These are phyloP conservation scores for Suhomyces vadensis DNA, from an alignment of 805 yeast genomes.

Conservation along the genomic window DNA sequence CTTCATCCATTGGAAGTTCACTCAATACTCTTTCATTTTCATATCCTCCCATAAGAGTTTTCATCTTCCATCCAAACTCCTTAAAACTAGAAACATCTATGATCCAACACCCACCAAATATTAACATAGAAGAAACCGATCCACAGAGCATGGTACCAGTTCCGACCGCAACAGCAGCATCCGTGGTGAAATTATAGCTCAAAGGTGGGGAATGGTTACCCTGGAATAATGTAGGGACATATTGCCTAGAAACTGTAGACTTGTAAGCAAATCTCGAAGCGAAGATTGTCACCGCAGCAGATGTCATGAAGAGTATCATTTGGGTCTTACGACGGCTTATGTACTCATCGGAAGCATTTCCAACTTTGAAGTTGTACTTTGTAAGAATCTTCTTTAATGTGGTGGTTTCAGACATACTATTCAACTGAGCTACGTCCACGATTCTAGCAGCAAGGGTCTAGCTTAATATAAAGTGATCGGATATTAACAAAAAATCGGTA, in stretches of 20 bases:
- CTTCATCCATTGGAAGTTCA: slow-evolving; percentile 55
- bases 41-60: slow-evolving; percentile 65
- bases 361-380: slow-evolving; percentile 24
- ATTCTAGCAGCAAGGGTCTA: too few species aligned
- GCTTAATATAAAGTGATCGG: neutral
- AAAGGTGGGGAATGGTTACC: slow-evolving; percentile 85
- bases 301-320: slow-evolving; percentile 68
- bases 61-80: slow-evolving; percentile 74
- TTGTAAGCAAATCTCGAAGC: slow-evolving; percentile 75
- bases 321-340: slow-evolving; percentile 66
- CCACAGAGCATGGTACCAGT: slow-evolving; percentile 78
- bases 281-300: slow-evolving; percentile 69
- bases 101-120: slow-evolving; percentile 78
- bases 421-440: too few species aligned
- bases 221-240: slow-evolving; percentile 73
- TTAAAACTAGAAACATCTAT: slow-evolving; percentile 65
- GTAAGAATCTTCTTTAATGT: slow-evolving; percentile 6
- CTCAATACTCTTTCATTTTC: slow-evolving; percentile 50
- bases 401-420: slow-evolving; percentile 8
- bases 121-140: slow-evolving; percentile 67
- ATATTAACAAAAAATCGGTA: neutral
- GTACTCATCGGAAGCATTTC: slow-evolving; percentile 48
- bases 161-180: slow-evolving; percentile 82
- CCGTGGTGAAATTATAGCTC: slow-evolving; percentile 70
- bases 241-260: slow-evolving; percentile 72